Evolutionary conservation across 2,329 filamentous ascomycete species (phyloP).

Genomic region (Pseudocercospora eumusae): DNA sequence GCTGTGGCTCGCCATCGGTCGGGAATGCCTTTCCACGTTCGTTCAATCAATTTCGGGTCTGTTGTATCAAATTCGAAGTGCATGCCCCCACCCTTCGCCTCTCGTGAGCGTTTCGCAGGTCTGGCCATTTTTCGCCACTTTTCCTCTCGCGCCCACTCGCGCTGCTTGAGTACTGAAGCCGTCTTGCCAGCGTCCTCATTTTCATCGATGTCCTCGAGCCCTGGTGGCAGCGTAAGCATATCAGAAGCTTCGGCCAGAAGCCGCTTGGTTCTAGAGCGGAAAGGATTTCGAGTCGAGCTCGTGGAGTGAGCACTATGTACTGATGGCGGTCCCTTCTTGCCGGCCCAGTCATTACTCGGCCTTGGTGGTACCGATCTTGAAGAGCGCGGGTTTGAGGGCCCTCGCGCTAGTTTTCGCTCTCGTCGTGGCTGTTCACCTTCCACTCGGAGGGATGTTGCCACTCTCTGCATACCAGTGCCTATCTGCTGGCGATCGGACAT

Average conservation of each 20-base stretch:
- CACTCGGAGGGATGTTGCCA: slow-evolving; percentile 61
- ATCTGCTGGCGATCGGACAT: slow-evolving; percentile 29
- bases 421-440: slow-evolving; percentile 58
- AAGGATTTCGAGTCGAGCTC: slow-evolving; percentile 38
- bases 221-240: slow-evolving; percentile 63
- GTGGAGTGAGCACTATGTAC: slow-evolving; percentile 45
- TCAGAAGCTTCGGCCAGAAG: slow-evolving; percentile 62
- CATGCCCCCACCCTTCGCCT: slow-evolving; percentile 59
- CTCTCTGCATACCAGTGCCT: slow-evolving; percentile 52
- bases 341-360: slow-evolving; percentile 31
- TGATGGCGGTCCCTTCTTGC: slow-evolving; percentile 42
- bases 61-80: slow-evolving; percentile 76
- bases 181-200: slow-evolving; percentile 51
- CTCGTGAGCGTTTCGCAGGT: slow-evolving; percentile 37
- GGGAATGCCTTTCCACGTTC: slow-evolving; percentile 97
- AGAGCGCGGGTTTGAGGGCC: slow-evolving; percentile 51
- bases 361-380: slow-evolving; percentile 40
- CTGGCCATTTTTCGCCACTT: slow-evolving; percentile 70
- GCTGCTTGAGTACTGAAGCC: slow-evolving; percentile 55
- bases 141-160: slow-evolving; percentile 63
- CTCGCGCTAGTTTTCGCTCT: slow-evolving; percentile 55
- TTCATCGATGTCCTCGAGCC: slow-evolving; percentile 51
- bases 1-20: slow-evolving; percentile 91
- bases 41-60: slow-evolving; percentile 76
- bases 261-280: slow-evolving; percentile 56